Evolutionary conservation across 2,329 filamentous ascomycete genomes (phyloP).

Genomic region (Alternaria brassicae): DNA sequence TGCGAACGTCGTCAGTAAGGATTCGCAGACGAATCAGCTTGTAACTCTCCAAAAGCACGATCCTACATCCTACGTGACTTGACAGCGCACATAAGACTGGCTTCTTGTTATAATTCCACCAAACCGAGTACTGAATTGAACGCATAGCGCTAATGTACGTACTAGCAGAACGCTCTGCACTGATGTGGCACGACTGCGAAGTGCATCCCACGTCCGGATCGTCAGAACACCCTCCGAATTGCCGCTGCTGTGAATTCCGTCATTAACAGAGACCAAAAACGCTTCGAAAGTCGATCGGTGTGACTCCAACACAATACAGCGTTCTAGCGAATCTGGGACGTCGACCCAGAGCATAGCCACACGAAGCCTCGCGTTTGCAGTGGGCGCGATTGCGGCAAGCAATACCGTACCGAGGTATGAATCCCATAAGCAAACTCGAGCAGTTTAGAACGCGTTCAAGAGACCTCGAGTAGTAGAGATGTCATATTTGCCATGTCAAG

Average conservation of each 20-base stretch:
- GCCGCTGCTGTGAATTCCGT: not conserved
- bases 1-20: not conserved
- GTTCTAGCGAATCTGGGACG: not conserved
- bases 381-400: not conserved
- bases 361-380: not conserved
- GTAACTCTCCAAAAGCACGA: not conserved
- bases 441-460: not conserved
- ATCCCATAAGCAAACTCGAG: not conserved
- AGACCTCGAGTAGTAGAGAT: too few species aligned
- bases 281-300: not conserved
- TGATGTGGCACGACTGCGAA: conserved; percentile 4
- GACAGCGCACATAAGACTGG: not conserved
- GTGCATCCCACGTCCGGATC: not conserved
- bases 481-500: not conserved
- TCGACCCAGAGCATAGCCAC: not conserved
- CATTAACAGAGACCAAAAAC: not conserved
- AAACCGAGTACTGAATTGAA: not conserved
- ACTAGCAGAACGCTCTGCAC: conserved; percentile 1
- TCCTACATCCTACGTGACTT: not conserved
- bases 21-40: not conserved
- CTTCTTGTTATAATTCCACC: not conserved
- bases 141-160: conserved; percentile 10
- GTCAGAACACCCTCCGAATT: not conserved
- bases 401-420: not conserved
- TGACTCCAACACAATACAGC: not conserved